Base-by-base conservation (phyloP, 352 stramenopile genomes). In the Globisporangium mamillatum region DNA sequence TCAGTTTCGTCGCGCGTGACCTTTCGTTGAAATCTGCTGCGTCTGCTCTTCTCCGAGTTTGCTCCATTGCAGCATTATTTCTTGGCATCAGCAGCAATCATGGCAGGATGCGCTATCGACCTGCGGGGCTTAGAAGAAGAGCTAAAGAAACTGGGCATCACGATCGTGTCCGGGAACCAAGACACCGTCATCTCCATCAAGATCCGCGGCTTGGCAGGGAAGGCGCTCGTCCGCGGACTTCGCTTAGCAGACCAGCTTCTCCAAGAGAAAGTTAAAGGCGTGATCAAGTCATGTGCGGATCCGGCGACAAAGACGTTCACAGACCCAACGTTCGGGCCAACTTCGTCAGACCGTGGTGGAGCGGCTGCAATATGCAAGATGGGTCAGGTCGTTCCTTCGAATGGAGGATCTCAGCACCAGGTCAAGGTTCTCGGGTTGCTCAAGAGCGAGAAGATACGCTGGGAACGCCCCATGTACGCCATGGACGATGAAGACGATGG, bases 241-340 rank as follows among this genome's bases (percentile, higher is more conserved):
- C 73, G 69, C 1, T 69, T 94, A 1, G 81, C 85, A 1, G 89
- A 96, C 58, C 81, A 88, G 32, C 63, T 92, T 20, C 75, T 96
- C 5, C 82, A 91, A 16, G 76, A 89, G 50, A 93, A 92, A 58
- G 78, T 96, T 38, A 89, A 89, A 44, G 71, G 80, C 53, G 72
- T 93, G 27, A 50, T 92, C 41, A 89, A 90, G 66, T 54, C 72
- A 1, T 88, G 65, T 29, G 79, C 62, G 4, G 75, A 86, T 72
- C 66, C 76, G 32, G 53, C 46, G 0, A 81, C 75, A 10, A 89
- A 88, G 57, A 62, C 85, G 1, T 97, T 95, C 55, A 72, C 68
- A 3, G 91, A 97, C 57, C 85, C 88, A 6, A 92, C 85, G 10
- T 97, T 97, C 70, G 91, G 91, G 3, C 90, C 91, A 16, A 77